Percentiles rank a stretch among this genome's conserved stretches.
Evolutionary conservation across 805 yeast genomes (phyloP).

Genomic region (Metschnikowia vanudenii): DNA sequence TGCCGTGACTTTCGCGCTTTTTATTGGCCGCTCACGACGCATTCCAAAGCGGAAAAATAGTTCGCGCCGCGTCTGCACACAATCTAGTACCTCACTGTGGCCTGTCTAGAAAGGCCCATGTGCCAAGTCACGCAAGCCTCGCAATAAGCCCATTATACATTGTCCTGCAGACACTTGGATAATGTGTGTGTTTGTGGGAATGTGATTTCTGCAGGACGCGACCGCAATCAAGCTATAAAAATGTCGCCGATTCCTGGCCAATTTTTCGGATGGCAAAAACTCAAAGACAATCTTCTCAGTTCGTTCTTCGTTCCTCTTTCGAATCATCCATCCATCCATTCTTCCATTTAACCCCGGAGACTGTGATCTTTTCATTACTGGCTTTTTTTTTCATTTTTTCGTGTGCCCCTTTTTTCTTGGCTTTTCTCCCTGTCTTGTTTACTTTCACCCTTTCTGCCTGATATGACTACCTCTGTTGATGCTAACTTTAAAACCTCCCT

Average conservation of each 20-base stretch:
- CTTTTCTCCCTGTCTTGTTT: no score
- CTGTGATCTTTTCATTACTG: neutral
- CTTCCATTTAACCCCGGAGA: neutral
- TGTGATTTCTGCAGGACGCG: slow-evolving; percentile 1
- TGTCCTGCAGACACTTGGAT: neutral
- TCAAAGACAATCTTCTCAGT: neutral
- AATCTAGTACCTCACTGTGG: neutral
- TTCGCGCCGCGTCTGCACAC: no score
- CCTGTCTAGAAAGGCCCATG: slow-evolving; percentile 2
- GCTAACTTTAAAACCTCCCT: slow-evolving; percentile 46
- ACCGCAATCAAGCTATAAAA: slow-evolving; percentile 5
- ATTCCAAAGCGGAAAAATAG: no score
- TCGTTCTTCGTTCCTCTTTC: neutral
- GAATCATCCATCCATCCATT: neutral
- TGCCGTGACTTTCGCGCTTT: neutral
- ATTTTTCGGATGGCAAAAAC: neutral
- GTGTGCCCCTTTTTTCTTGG: neutral
- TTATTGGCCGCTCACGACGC: neutral
- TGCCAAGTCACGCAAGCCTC: slow-evolving; percentile 1
- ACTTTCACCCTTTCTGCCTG: neutral
- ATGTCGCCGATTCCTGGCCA: neutral
- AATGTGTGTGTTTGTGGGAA: neutral
- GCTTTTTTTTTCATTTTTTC: neutral
- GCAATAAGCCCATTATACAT: neutral
- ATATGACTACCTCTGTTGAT: slow-evolving; percentile 16